A percentile compares a stretch with the other conserved stretches of the same genome.
Evolutionary conservation across 495 filamentous ascomycete species (phyloP).

Genomic region (Podospora fimiseda): DNA sequence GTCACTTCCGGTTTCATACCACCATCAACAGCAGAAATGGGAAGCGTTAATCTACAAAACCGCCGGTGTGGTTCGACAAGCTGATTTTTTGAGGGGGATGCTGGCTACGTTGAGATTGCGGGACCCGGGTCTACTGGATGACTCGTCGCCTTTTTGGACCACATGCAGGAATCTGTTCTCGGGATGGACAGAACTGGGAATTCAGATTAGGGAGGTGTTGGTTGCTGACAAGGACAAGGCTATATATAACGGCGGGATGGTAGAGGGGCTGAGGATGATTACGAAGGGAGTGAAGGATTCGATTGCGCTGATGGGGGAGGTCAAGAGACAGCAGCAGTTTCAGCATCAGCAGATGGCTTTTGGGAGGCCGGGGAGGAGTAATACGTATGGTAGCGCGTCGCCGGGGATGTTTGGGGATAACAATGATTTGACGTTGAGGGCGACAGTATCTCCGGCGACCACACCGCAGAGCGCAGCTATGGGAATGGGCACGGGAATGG

Average conservation of each 20-base stretch:
- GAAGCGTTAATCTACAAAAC: slow-evolving; percentile 55
- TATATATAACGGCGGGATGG: slow-evolving; percentile 53
- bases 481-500: too few species aligned
- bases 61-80: slow-evolving; percentile 50
- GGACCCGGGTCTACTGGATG: too few species aligned
- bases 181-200: slow-evolving; percentile 65
- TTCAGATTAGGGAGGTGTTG: slow-evolving; percentile 53
- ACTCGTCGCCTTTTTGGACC: slow-evolving; percentile 82
- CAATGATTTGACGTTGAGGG: too few species aligned
- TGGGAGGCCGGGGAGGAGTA: too few species aligned
- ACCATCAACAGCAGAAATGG: too few species aligned
- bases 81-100: slow-evolving; percentile 53
- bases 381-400: too few species aligned
- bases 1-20: too few species aligned
- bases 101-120: slow-evolving; percentile 67
- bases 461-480: too few species aligned
- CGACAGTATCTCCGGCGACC: too few species aligned
- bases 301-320: slow-evolving; percentile 65
- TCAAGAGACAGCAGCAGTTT: too few species aligned
- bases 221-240: slow-evolving; percentile 50
- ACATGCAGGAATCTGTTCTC: slow-evolving; percentile 64
- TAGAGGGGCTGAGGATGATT: slow-evolving; percentile 62
- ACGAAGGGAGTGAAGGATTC: slow-evolving; percentile 68
- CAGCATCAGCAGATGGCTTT: too few species aligned
- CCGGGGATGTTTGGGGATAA: too few species aligned